These are phyloP conservation scores for Lasiosphaeris hirsuta DNA, from an alignment of 495 filamentous ascomycete species.

Conservation along the genomic window DNA sequence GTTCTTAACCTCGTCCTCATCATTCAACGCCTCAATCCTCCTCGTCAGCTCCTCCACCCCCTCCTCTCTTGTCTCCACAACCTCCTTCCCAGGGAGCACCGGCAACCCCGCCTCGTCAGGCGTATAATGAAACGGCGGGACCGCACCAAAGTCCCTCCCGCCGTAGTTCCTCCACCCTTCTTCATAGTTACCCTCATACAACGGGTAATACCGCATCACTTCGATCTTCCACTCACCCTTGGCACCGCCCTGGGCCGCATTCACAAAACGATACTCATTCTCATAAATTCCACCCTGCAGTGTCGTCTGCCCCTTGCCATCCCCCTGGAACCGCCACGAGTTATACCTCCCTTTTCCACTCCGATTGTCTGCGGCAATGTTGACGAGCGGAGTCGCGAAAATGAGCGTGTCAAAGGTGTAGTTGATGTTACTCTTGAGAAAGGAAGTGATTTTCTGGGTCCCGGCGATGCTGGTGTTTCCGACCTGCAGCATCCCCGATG, in stretches of 20 bases:
- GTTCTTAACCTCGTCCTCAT: conserved; percentile 21
- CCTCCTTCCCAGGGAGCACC: neutral
- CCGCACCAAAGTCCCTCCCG: neutral
- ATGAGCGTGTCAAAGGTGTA: conserved; percentile 8
- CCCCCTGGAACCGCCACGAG: conserved; percentile 10
- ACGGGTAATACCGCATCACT: conserved; percentile 12
- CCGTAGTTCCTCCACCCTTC: conserved; percentile 14
- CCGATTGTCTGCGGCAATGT: conserved; percentile 5
- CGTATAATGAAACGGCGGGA: conserved; percentile 18
- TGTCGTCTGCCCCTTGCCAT: conserved; percentile 10
- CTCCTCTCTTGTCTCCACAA: neutral
- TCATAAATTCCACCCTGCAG: conserved; percentile 22
- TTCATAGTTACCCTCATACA: conserved; percentile 15
- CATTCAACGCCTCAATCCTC: conserved; percentile 11
- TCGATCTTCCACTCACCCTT: conserved; percentile 12
- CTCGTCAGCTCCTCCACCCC: conserved; percentile 3
- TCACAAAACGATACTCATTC: conserved; percentile 10
- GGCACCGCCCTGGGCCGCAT: neutral
- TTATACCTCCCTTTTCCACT: conserved; percentile 13
- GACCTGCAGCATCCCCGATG: conserved; percentile 9
- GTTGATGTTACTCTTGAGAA: neutral
- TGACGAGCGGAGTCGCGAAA: conserved; percentile 13
- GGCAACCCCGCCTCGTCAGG: conserved; percentile 14
- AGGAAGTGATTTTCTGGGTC: conserved; percentile 4
- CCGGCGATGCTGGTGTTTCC: conserved; percentile 8